These are phyloP conservation scores for Scenedesmus sp. DNA, from an alignment of 163 green algal species.

Conservation along the genomic window DNA sequence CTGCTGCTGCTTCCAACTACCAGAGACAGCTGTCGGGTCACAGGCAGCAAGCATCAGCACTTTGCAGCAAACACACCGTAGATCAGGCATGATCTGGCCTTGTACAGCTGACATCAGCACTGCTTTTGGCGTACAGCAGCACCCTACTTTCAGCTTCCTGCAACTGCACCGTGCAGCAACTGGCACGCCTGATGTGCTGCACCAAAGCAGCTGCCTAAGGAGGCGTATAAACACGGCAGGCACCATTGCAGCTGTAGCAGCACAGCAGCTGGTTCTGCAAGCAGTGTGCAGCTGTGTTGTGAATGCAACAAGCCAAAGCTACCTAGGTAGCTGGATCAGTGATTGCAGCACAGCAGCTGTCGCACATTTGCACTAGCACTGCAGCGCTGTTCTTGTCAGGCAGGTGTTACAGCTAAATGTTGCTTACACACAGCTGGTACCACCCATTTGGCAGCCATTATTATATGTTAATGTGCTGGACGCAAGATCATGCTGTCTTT, in stretches of 20 bases:
- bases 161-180: background rate
- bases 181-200: background rate
- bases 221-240: background rate
- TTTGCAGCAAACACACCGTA: background rate
- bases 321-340: background rate
- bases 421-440: too few species aligned
- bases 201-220: background rate
- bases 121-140: background rate
- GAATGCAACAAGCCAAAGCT: background rate
- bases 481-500: background rate
- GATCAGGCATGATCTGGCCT: background rate
- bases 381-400: background rate
- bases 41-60: background rate
- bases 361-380: background rate
- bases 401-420: too few species aligned
- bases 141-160: background rate
- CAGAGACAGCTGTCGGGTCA: background rate
- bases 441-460: too few species aligned
- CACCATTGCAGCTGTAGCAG: background rate
- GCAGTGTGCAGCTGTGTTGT: background rate
- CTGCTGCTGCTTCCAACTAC: background rate
- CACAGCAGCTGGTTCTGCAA: conserved; percentile 1
- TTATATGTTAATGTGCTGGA: background rate
- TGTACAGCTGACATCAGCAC: background rate
- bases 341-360: background rate